These are phyloP conservation scores for Suhomyces kunorum DNA, from an alignment of 1,139 yeast genomes.

Conservation along the genomic window DNA sequence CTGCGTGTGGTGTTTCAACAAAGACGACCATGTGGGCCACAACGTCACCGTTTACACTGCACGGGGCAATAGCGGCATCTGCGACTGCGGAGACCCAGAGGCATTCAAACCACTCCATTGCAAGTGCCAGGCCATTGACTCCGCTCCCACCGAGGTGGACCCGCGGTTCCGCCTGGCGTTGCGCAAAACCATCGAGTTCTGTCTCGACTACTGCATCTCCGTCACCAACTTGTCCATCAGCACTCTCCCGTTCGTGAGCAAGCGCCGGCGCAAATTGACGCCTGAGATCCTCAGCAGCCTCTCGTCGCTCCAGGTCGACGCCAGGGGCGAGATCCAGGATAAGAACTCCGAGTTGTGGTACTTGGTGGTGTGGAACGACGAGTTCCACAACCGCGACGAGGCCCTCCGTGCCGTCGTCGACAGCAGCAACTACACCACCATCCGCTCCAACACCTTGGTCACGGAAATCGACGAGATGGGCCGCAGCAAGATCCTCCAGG, in stretches of 20 bases:
- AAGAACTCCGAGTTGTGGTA: slow-evolving; percentile 37
- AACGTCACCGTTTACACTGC: slow-evolving; percentile 57
- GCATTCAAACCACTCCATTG: slow-evolving; percentile 73
- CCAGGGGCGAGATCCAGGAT: slow-evolving; percentile 35
- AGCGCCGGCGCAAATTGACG: slow-evolving; percentile 17
- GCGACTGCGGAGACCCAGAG: slow-evolving; percentile 91
- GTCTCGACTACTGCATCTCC: slow-evolving; percentile 52
- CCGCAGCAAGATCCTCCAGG: slow-evolving; percentile 28
- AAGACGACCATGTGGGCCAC: slow-evolving; percentile 65
- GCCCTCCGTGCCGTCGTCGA: slow-evolving; percentile 46
- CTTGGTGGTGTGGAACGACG: slow-evolving; percentile 72
- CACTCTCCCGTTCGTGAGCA: slow-evolving; percentile 35
- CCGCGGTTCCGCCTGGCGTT: slow-evolving; percentile 21
- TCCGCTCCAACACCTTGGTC: slow-evolving; percentile 36
- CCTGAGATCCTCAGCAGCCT: slow-evolving; percentile 30
- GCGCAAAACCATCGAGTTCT: slow-evolving; percentile 33
- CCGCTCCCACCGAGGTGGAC: slow-evolving; percentile 4
- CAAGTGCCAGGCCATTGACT: slow-evolving; percentile 24
- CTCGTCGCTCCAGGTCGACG: slow-evolving; percentile 30
- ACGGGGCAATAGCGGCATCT: slow-evolving; percentile 59
- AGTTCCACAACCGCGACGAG: slow-evolving; percentile 57
- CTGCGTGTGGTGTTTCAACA: slow-evolving; percentile 69
- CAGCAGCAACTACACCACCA: slow-evolving; percentile 30
- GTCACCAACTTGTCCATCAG: slow-evolving; percentile 40
- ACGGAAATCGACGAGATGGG: slow-evolving; percentile 37